Percentiles rank a stretch among this genome's conserved stretches.
phyloP scores from a whole-genome alignment of 371 early-diverging fungal genomes.

The Circinella minor region DNA sequence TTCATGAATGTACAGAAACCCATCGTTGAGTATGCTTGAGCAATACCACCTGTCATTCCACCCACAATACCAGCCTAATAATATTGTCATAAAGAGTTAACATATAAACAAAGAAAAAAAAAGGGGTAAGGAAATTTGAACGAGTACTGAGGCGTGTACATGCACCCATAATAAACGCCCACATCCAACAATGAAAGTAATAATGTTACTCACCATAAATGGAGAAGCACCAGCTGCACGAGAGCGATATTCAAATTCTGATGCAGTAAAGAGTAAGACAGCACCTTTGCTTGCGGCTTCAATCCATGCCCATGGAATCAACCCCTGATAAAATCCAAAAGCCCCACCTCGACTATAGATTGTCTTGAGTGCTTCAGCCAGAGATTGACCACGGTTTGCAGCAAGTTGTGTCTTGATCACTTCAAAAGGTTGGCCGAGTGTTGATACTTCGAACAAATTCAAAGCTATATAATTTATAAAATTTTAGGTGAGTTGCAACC shows the following conservation, averaged over 20 bases:
- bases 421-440: slow-evolving; percentile 91
- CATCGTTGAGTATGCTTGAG: slow-evolving; percentile 96
- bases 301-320: slow-evolving; percentile 93
- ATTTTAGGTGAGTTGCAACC: no score
- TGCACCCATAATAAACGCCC: not conserved
- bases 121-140: not conserved
- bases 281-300: slow-evolving; percentile 94
- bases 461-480: slow-evolving; percentile 35
- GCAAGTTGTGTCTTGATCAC: slow-evolving; percentile 90
- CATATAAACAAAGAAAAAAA: slow-evolving; percentile 2
- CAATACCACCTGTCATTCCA: slow-evolving; percentile 92
- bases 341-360: slow-evolving; percentile 83
- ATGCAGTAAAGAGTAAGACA: slow-evolving; percentile 90
- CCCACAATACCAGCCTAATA: slow-evolving; percentile 84
- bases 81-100: not conserved
- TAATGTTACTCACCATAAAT: slow-evolving; percentile 44
- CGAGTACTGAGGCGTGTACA: not conserved
- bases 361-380: slow-evolving; percentile 63
- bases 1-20: slow-evolving; percentile 99
- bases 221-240: slow-evolving; percentile 61
- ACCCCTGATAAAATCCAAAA: slow-evolving; percentile 83
- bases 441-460: slow-evolving; percentile 86
- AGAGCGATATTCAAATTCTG: slow-evolving; percentile 86
- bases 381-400: slow-evolving; percentile 80
- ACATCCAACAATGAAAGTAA: no score